A percentile compares a stretch with the other conserved stretches of the same genome.
phyloP scores from a whole-genome alignment of 305 asterid genomes.

The Fraxinus platypoda region DNA sequence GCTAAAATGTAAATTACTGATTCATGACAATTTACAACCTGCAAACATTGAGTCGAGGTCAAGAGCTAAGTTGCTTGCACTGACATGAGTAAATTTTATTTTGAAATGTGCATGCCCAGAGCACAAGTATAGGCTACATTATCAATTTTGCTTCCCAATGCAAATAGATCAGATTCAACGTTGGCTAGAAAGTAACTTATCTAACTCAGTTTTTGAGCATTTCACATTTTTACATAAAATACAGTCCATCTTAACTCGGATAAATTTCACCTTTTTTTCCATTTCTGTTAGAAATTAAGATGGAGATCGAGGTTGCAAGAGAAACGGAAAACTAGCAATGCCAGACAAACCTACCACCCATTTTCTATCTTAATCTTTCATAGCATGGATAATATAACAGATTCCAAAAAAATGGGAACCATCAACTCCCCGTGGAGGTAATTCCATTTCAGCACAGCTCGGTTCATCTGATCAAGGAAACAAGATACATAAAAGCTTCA shows the following conservation, averaged over 20 bases:
- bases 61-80: conserved; percentile 12
- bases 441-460: not conserved
- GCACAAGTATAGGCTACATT: not conserved
- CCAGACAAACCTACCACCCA: not conserved
- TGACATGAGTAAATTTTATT: not conserved
- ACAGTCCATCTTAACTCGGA: not conserved
- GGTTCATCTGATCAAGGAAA: not conserved
- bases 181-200: not conserved
- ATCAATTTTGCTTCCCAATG: not conserved
- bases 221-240: not conserved
- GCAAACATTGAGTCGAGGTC: conserved; percentile 27
- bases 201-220: not conserved
- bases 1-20: conserved; percentile 92
- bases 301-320: not conserved
- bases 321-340: not conserved
- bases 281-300: not conserved
- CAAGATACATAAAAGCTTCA: not conserved
- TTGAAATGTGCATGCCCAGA: not conserved
- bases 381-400: not conserved
- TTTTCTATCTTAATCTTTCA: not conserved
- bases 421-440: not conserved
- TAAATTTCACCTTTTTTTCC: not conserved
- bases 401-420: not conserved
- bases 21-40: conserved; percentile 97
- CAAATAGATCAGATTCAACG: not conserved